Conservation (phyloP, 148 eudicot genomes). For the Cornus florida region DNA sequence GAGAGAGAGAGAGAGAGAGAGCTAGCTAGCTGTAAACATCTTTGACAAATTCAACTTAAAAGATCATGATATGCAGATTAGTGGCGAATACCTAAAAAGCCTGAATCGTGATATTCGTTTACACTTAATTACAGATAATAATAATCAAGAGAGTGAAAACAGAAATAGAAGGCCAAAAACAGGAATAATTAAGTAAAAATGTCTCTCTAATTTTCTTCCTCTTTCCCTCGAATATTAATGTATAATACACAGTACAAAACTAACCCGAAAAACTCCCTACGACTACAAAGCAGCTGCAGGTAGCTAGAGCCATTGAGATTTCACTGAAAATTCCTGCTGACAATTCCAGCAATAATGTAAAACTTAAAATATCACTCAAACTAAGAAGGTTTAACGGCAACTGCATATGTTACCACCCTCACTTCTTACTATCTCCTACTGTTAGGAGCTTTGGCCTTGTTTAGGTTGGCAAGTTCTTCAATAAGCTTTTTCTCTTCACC, state of each 20-base stretch:
- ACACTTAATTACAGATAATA: not conserved
- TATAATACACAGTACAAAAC: slow-evolving; percentile 2
- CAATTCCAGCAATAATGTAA: not conserved
- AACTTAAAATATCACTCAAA: too few relatives aligned
- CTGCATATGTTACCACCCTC: too few relatives aligned
- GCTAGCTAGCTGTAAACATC: too few relatives aligned
- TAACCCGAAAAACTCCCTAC: not conserved
- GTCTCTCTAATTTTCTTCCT: not conserved
- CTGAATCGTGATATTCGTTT: not conserved
- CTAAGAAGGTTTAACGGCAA: not conserved
- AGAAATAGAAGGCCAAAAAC: not conserved
- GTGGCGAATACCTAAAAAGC: too few relatives aligned
- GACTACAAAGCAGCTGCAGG: not conserved
- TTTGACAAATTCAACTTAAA: too few relatives aligned
- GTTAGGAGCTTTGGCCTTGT: slow-evolving; percentile 61
- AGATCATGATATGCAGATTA: too few relatives aligned
- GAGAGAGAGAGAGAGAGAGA: too few relatives aligned
- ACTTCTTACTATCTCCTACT: slow-evolving; percentile 49
- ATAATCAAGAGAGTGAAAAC: not conserved
- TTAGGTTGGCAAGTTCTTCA: slow-evolving; percentile 78
- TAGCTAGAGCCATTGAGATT: not conserved
- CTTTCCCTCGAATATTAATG: not conserved
- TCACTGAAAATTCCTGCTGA: not conserved
- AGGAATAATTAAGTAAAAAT: not conserved
- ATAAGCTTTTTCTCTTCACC: slow-evolving; percentile 82